These are phyloP conservation scores for Cladosporium oxysporum DNA, from an alignment of 2,329 filamentous ascomycete species.

Conservation along the genomic window DNA sequence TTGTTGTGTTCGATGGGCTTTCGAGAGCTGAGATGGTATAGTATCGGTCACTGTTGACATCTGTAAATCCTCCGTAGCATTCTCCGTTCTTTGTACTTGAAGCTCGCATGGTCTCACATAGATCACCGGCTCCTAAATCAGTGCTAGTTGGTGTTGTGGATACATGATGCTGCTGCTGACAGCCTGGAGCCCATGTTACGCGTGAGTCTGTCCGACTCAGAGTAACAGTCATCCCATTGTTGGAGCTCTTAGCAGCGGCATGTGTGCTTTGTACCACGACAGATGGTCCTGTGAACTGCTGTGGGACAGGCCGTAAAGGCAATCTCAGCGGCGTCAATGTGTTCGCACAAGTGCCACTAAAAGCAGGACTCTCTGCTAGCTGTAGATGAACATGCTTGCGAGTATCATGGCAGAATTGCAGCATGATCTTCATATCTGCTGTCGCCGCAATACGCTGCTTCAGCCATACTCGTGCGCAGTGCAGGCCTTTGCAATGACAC, in stretches of 20 bases:
- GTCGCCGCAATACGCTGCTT: slow-evolving; percentile 20
- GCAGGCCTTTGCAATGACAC: slow-evolving; percentile 23
- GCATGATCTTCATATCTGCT: slow-evolving; percentile 17
- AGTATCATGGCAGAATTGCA: slow-evolving; percentile 20
- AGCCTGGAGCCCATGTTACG: background rate
- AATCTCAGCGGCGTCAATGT: background rate
- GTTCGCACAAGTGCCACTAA: background rate
- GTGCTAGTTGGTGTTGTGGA: too few relatives aligned
- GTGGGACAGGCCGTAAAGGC: background rate
- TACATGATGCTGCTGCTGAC: background rate
- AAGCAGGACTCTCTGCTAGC: background rate
- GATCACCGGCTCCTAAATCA: background rate
- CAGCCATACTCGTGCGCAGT: slow-evolving; percentile 26
- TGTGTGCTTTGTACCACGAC: background rate
- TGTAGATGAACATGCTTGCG: slow-evolving; percentile 14
- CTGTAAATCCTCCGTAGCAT: background rate
- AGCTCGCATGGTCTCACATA: background rate
- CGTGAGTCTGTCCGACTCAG: background rate
- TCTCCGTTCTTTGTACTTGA: background rate
- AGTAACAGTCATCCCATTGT: background rate
- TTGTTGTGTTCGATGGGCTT: background rate
- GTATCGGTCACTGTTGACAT: background rate
- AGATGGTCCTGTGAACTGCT: background rate
- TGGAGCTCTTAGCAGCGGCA: background rate
- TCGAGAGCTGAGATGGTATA: slow-evolving; percentile 1